Conservation (phyloP, 257 asterid genomes). For the Solanum lycopersicoides region DNA sequence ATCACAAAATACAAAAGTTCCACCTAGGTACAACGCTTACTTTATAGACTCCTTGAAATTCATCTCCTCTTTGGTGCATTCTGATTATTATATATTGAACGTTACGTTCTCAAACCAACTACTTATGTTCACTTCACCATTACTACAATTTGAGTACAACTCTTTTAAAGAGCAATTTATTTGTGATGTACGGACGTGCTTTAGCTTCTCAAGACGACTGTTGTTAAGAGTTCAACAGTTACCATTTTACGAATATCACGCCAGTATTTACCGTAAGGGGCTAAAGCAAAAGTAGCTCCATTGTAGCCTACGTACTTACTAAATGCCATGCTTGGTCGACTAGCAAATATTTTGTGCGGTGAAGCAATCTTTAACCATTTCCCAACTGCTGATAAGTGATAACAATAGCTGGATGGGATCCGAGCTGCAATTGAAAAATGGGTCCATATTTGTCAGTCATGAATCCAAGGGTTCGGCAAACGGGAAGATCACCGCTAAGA, state of each 20-base stretch:
- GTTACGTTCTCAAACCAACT: conserved; percentile 31
- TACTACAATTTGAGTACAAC: conserved; percentile 1
- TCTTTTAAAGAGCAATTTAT: conserved; percentile 12
- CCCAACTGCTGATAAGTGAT: conserved; percentile 48
- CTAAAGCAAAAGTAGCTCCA: conserved; percentile 20
- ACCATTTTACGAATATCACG: conserved; percentile 40
- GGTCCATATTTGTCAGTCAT: conserved; percentile 54
- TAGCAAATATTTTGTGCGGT: conserved; percentile 26
- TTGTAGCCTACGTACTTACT: conserved; percentile 29
- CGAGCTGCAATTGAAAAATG: conserved; percentile 42
- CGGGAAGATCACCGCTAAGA: conserved; percentile 17
- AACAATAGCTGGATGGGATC: conserved; percentile 28
- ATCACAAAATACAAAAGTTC: conserved; percentile 42
- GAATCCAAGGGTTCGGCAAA: conserved; percentile 30
- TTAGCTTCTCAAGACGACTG: conserved; percentile 23
- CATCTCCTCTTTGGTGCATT: conserved; percentile 6
- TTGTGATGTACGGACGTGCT: conserved; percentile 30
- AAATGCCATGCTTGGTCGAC: conserved; percentile 27
- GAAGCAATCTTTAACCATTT: conserved; percentile 37
- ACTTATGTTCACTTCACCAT: conserved; percentile 5
- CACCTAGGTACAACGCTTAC: conserved; percentile 28
- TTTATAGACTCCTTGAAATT: conserved; percentile 25
- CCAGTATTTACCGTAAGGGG: conserved; percentile 55
- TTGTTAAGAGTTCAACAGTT: conserved; percentile 34
- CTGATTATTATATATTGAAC: conserved; percentile 21